Evolutionary conservation across 805 yeast genomes (phyloP).

Genomic region (Wickerhamomyces hampshirensis): DNA sequence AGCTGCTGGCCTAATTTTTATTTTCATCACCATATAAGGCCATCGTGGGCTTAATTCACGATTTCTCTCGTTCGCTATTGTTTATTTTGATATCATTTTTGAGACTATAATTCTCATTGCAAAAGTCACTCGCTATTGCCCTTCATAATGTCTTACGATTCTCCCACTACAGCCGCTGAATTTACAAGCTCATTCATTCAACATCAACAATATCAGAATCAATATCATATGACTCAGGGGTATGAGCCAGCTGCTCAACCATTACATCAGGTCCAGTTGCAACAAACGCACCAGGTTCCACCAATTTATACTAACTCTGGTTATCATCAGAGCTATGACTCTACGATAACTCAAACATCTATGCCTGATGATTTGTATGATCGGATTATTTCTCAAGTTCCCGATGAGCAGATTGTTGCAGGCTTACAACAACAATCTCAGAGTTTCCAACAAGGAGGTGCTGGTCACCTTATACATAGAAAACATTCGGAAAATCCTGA

Average conservation of each 20-base stretch:
- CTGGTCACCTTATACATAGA: conserved; percentile 4
- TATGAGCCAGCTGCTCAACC: too few relatives aligned
- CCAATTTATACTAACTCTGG: too few relatives aligned
- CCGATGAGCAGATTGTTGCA: conserved; percentile 19
- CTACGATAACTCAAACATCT: not conserved
- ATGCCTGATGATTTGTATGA: conserved; percentile 14
- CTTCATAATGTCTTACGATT: too few relatives aligned
- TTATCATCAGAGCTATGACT: too few relatives aligned
- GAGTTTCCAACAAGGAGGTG: conserved; percentile 6
- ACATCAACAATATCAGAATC: not conserved
- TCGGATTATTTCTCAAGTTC: conserved; percentile 10
- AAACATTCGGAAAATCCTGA: conserved; percentile 1
- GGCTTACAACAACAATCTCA: conserved; percentile 15
- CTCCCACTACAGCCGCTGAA: conserved; percentile 1
- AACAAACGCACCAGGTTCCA: too few relatives aligned
- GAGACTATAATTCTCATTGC: too few relatives aligned
- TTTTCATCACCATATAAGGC: too few relatives aligned
- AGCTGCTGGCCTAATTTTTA: too few relatives aligned
- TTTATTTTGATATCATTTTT: too few relatives aligned
- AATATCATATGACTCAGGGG: not conserved
- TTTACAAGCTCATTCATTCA: too few relatives aligned
- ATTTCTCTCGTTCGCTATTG: too few relatives aligned
- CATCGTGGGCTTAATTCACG: not conserved
- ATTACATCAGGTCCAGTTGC: too few relatives aligned
- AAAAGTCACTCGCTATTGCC: not conserved